These are phyloP conservation scores for Didymella keratinophila DNA, from an alignment of 2,329 filamentous ascomycete genomes.

Conservation along the genomic window DNA sequence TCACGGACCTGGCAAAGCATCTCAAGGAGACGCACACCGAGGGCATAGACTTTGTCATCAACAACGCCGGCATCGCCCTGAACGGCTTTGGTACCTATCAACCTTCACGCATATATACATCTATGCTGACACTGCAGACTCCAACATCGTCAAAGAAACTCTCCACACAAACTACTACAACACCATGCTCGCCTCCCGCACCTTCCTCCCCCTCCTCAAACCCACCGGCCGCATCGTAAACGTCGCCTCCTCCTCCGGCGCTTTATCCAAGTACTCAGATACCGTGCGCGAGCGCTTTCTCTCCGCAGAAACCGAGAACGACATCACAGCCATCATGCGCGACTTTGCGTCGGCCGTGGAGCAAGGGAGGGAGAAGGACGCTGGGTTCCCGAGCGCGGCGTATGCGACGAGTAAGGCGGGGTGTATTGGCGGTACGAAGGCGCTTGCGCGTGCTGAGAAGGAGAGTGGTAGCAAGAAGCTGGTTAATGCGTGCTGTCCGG, in stretches of 20 bases:
- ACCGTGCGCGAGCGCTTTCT: conserved; percentile 55
- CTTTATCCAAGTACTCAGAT: conserved; percentile 58
- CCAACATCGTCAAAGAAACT: conserved; percentile 58
- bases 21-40: conserved; percentile 56
- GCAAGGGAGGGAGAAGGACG: conserved; percentile 55
- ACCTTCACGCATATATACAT: no score
- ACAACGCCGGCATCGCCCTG: conserved; percentile 62
- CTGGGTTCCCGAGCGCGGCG: conserved; percentile 60
- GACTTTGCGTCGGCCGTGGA: conserved; percentile 58
- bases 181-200: conserved; percentile 56
- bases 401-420: conserved; percentile 60
- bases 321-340: conserved; percentile 59
- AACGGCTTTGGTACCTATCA: conserved; percentile 57
- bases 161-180: conserved; percentile 62
- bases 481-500: conserved; percentile 55
- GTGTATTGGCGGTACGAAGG: conserved; percentile 53
- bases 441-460: conserved; percentile 46
- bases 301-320: conserved; percentile 49
- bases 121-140: conserved; percentile 43
- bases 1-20: conserved; percentile 53
- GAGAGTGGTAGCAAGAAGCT: conserved; percentile 39
- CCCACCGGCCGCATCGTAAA: conserved; percentile 58
- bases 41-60: conserved; percentile 62
- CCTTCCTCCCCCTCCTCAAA: conserved; percentile 58
- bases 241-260: conserved; percentile 56